Evolutionary conservation across 352 stramenopile genomes (phyloP).

Genomic region (Saprolegnia diclina): DNA sequence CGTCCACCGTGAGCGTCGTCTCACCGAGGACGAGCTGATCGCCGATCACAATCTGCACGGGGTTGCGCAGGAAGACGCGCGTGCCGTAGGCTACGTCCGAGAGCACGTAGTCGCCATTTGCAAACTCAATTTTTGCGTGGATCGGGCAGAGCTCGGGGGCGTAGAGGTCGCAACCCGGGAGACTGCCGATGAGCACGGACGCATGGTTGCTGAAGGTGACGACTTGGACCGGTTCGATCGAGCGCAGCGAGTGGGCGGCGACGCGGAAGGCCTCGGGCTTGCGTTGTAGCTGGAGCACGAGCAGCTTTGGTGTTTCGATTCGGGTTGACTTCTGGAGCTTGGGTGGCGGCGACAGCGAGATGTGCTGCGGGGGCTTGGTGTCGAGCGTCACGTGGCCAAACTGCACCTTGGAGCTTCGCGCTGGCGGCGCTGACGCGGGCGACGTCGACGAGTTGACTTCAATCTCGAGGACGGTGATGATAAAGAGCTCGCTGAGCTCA

Average conservation of each 20-base stretch:
- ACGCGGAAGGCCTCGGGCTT: not conserved
- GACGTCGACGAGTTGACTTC: not conserved
- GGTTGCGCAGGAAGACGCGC: constrained; percentile 5
- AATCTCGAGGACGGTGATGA: constrained; percentile 14
- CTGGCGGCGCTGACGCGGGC: not conserved
- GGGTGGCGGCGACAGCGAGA: not conserved
- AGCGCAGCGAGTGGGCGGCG: not conserved
- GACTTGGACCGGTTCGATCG: not conserved
- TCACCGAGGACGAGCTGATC: not conserved
- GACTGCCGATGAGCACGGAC: constrained; percentile 3
- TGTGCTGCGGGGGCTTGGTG: not conserved
- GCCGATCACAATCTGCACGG: constrained; percentile 16
- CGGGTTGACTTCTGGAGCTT: not conserved
- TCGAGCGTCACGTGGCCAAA: constrained; percentile 7
- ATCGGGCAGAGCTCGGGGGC: not conserved
- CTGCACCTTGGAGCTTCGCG: not conserved
- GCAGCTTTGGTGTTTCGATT: not conserved
- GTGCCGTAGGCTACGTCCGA: constrained; percentile 13
- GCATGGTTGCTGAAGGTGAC: not conserved
- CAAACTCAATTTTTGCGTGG: constrained; percentile 22
- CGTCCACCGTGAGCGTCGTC: not conserved
- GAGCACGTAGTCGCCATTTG: not conserved
- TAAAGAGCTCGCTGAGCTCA: constrained; percentile 11
- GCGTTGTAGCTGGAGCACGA: constrained; percentile 14
- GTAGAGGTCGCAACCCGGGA: constrained; percentile 5